Base-by-base conservation (phyloP, 768 basidiomycete genomes). In the Rubroboletus pulcherrimus region DNA sequence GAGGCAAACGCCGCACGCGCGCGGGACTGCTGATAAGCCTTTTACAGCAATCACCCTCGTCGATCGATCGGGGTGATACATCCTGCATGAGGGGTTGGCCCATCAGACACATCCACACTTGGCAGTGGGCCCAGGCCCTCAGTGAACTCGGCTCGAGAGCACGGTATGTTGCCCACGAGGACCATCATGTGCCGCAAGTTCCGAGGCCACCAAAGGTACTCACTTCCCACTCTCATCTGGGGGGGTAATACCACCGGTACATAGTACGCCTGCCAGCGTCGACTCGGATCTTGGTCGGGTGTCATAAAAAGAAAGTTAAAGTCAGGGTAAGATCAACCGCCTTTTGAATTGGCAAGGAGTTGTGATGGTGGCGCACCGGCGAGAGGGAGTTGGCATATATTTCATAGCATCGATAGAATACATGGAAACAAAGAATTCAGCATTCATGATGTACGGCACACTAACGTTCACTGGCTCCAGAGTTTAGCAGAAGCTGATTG, bases 121-220 rank as follows among this genome's bases (percentile, higher is more conserved):
- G 8, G 19, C 19, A 35, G 12, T 10, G 26, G 57, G 31, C 30
- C 30, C 10, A 30, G 38, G 31, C 33, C 33, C n/a, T 39, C 21
- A 21, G 21, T 33, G 42, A 38, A 11, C 44, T 61, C 21, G 40
- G 46, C 40, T 49, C 45, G 46, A 49, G 14, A 17, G 30, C 26
- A 26, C 3, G 26, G 62, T 51, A 61, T 63, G 62, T 56, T 47
- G 40, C 11, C 50, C 63, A 62, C 38, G 56, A 62, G 63, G 59
- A 39, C 7, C 4, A 14, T 29, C 3, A 7, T 12, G 12, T 46
- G 12, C 31, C 45, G 37, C 49, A 14, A n/a, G 26, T 34, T 26
- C 33, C 4, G 15, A 15, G 24, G 24, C 15, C 19, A 17, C 24
- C 37, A 24, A 17, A 21, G 37, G 30, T 11, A 15, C 8, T 33